These are phyloP conservation scores for Ceratocystis harringtonii DNA, from an alignment of 2,329 filamentous ascomycete genomes.

Conservation along the genomic window DNA sequence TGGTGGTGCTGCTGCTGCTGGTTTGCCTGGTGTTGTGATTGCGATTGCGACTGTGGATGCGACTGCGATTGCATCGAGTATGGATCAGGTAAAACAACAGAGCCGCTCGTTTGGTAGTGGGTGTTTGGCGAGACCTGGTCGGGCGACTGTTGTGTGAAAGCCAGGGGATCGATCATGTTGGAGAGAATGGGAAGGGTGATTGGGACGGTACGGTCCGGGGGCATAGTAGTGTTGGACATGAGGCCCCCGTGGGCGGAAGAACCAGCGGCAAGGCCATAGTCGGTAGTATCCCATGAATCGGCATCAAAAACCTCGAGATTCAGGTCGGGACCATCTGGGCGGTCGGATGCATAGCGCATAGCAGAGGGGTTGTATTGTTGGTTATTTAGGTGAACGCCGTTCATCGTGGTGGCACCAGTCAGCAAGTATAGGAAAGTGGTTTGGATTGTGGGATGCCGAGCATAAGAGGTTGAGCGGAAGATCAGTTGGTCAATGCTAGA, in stretches of 20 bases:
- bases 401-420: not conserved
- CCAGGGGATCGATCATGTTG: not conserved
- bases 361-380: not conserved
- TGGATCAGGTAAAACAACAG: conserved; percentile 3
- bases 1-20: not conserved
- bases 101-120: conserved; percentile 2
- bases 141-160: not conserved
- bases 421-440: conserved; percentile 3
- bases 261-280: not conserved
- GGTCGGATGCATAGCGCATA: conserved; percentile 9
- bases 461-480: conserved; percentile 1
- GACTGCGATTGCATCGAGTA: conserved; percentile 3
- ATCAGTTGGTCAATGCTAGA: not conserved
- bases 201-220: not conserved
- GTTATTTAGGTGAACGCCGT: not conserved
- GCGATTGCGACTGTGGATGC: not conserved
- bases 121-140: conserved; percentile 1
- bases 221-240: not conserved
- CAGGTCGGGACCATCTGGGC: not conserved
- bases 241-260: conserved; percentile 2
- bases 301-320: conserved; percentile 2
- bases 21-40: not conserved
- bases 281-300: conserved; percentile 4
- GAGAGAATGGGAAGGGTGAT: conserved; percentile 9
- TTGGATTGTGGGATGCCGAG: conserved; percentile 7